Evolutionary conservation across 1,284 basidiomycete species (phyloP).

Genomic region (Ceratobasidium sp.): DNA sequence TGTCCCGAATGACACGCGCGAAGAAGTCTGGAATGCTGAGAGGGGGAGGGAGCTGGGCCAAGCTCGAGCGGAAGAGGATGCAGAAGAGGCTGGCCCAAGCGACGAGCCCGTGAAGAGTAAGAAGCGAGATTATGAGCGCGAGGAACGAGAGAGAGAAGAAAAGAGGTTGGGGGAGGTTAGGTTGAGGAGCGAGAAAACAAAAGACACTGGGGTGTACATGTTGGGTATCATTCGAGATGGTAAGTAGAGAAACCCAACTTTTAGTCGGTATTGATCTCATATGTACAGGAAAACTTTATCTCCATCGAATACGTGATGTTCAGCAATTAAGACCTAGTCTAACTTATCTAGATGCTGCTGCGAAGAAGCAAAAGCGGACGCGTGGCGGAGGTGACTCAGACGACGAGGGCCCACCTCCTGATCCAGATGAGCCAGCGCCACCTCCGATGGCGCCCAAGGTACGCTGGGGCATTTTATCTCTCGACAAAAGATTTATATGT

Average conservation of each 20-base stretch:
- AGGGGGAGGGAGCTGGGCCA: constrained; percentile 68
- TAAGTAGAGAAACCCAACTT: constrained; percentile 49
- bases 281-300: constrained; percentile 66
- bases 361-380: constrained; percentile 62
- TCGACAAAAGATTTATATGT: background rate
- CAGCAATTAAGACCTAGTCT: constrained; percentile 81
- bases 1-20: constrained; percentile 74
- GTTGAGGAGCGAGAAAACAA: constrained; percentile 72
- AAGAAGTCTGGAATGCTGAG: constrained; percentile 78
- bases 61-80: constrained; percentile 70
- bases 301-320: constrained; percentile 77
- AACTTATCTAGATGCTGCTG: constrained; percentile 75
- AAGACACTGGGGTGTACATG: constrained; percentile 69
- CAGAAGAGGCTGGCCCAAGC: constrained; percentile 54
- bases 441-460: constrained; percentile 60
- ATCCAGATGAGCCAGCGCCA: constrained; percentile 71
- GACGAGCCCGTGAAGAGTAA: constrained; percentile 29
- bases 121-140: constrained; percentile 39
- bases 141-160: constrained; percentile 33
- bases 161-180: constrained; percentile 66
- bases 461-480: constrained; percentile 45
- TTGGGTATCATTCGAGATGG: constrained; percentile 76
- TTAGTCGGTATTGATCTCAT: constrained; percentile 27
- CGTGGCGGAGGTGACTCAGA: constrained; percentile 45
- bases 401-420: constrained; percentile 77